Base-by-base conservation (phyloP, 805 yeast genomes). In the Nakazawaea wyomingensis region DNA sequence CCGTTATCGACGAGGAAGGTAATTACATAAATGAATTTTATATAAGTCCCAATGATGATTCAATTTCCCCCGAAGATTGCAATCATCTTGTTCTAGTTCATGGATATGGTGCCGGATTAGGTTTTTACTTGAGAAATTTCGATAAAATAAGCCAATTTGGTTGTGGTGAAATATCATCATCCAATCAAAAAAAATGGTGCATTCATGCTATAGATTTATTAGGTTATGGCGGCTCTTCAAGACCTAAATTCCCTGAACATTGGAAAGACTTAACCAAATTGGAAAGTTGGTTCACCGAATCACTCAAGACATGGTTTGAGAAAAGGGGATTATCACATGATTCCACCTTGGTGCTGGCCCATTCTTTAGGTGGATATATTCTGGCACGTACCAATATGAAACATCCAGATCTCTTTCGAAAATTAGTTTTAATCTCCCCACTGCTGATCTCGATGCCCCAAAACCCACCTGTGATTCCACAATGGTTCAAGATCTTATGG, bases 41-140 rank as follows among this genome's bases (percentile, higher is more conserved):
- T 48, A 74, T 90, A 26, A 48, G 69, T 51, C 75, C 84, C 3
- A 43, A 20, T 14, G 42, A 13, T 8, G 44, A n/a, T n/a, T n/a
- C n/a, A n/a, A n/a, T 21, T 39, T 45, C 37, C 21, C 35, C 50
- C 17, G 45, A 43, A 20, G 43, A 49, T 5, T 50, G 48, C 3
- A 45, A 48, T 10, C 85, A 80, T 60, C 60, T 89, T 19, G 87
- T 93, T 2, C 61, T 91, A 48, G 64, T 93, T 4, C 99, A 91
- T 61, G 99, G 99, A 0, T 89, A 88, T 56, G 96, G 96, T 2
- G 96, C 98, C 0, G 86, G 95, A 1, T 74, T 89, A 11, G 91
- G 95, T 20, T 80, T 88, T 43, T 91, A 79, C 53, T 75, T 82
- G 54, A 76, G 82, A 48, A 91, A 86, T 55, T 76, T 86, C 50